Evolutionary conservation across 495 filamentous ascomycete genomes (phyloP), one percentile per base, ranked within the genome.

Genomic region (Penicillium lividum): DNA sequence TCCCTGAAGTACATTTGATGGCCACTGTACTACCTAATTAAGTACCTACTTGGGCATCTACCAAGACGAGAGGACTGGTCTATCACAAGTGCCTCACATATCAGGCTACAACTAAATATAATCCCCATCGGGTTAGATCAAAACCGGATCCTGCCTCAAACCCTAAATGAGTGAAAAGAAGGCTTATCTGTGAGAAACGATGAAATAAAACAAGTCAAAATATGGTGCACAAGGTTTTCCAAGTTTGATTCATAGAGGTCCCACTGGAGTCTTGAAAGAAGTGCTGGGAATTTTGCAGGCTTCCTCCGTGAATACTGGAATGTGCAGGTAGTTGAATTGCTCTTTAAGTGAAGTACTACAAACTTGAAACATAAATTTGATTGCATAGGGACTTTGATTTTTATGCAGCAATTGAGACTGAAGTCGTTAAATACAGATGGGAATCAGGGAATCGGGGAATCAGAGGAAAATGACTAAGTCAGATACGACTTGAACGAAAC

Each of bases 401-500:
- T 40, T 16, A 40, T 40, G 38, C 38, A 40, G 6, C 22, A 22
- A 22, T 1, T 22, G 22, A 22, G 38, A n/a, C 15, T 40, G 15
- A 11, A 40, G 36, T 4, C 9, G 47, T n/a, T 50, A 50, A 31
- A 16, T 50, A 16, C 45, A 47, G 7, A 15, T 31, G 47, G 28
- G 27, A 50, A 31, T 47, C 22, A 31, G 9, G 22, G 7, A 1
- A 50, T 22, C 22, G 2, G 22, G 22, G 22, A 22, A 31, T 47
- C 22, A 31, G 9, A 30, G 7, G 16, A 50, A 36, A 22, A 33
- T 33, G 30, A 57, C 30, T 18, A 31, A 44, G 31, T 28, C 36
- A 51, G 44, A 48, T 36, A 11, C 43, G 34, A 56, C 47, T 50
- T 22, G 42, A 56, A 40, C 38, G 13, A 40, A 40, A 33, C 29